Base-by-base conservation (phyloP, 2,329 filamentous ascomycete genomes). In the Alternaria alternata region DNA sequence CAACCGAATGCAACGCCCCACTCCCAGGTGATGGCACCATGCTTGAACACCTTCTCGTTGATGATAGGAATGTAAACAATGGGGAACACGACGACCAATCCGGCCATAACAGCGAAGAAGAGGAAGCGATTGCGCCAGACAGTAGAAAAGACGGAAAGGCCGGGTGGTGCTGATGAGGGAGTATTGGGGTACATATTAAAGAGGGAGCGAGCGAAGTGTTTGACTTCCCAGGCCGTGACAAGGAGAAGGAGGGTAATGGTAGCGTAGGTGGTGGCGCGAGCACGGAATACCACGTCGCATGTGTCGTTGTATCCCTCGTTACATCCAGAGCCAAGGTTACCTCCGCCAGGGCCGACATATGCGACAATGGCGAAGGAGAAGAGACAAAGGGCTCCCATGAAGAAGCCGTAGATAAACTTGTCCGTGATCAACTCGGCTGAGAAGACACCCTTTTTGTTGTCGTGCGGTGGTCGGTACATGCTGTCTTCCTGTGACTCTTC, bases 161-260 rank as follows among this genome's bases (percentile, higher is more conserved):
- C 69, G 7, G 55, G 73, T 30, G 63, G 73, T 30, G 65, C 62
- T 1, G 38, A 49, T 5, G 52, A 44, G 2, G 69, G 61, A 18
- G 71, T 63, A 51, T 70, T 69, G 2, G 81, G 80, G 48, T 82
- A 79, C 67, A 83, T 78, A 67, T 82, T 81, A 72, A 82, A 83
- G 4, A 82, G 69, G 7, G 75, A 76, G 44, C 79, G 77, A 14
- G 78, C 74, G 36, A 82, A 79, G 59, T 82, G 80, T 63, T 82
- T 82, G 58, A 82, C 80, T 67, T 83, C 81, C 80, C 80, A 82
- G 2, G 81, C 81, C n/a, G 81, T 82, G 64, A 82, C 74, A 22
- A 81, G 79, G 9, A 82, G 75, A 0, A 82, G 69, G 4, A 81
- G 76, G 0, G 81, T 82, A 12, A 83, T 78, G 20, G 80, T 80